phyloP scores from a whole-genome alignment of 163 green algal genomes.

The Prototheca stagnorum region DNA sequence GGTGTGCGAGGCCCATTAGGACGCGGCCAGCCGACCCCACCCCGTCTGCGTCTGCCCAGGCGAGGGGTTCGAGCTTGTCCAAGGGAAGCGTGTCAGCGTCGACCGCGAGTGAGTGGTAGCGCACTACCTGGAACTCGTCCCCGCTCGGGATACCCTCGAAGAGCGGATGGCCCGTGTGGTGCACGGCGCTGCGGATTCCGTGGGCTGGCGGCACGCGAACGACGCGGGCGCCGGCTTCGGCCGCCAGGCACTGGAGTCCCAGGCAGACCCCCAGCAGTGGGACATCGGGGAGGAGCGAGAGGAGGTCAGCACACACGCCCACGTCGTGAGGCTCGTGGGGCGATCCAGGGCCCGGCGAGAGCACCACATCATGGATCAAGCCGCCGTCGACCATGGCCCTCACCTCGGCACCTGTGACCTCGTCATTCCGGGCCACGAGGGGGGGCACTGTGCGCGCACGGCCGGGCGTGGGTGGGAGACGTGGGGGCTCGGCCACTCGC shows the following conservation, averaged over 20 bases:
- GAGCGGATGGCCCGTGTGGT: conserved; percentile 52
- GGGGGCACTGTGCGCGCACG: no score
- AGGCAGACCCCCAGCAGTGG: conserved; percentile 90
- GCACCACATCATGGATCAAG: conserved; percentile 57
- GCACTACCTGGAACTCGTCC: conserved; percentile 30
- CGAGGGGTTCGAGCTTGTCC: conserved; percentile 44
- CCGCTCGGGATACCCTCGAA: conserved; percentile 65
- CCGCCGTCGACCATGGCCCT: conserved; percentile 20
- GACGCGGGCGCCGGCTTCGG: conserved; percentile 50
- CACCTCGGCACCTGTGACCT: conserved; percentile 33
- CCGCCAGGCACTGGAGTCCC: conserved; percentile 77
- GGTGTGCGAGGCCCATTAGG: conserved; percentile 66
- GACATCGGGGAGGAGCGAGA: conserved; percentile 34
- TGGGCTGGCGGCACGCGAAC: conserved; percentile 67
- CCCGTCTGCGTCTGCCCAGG: conserved; percentile 36
- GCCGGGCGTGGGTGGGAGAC: no score
- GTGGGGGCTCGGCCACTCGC: no score
- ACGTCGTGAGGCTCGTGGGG: conserved; percentile 49
- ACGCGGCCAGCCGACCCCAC: conserved; percentile 13
- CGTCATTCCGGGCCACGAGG: conserved; percentile 68
- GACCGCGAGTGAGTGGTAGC: conserved; percentile 88
- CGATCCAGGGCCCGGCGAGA: conserved; percentile 81
- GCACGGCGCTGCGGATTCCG: conserved; percentile 52
- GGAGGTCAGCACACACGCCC: conserved; percentile 59
- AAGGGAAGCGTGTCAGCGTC: conserved; percentile 42